Base-by-base conservation (phyloP, 805 yeast genomes). In the Kurtzmaniella cleridarum region DNA sequence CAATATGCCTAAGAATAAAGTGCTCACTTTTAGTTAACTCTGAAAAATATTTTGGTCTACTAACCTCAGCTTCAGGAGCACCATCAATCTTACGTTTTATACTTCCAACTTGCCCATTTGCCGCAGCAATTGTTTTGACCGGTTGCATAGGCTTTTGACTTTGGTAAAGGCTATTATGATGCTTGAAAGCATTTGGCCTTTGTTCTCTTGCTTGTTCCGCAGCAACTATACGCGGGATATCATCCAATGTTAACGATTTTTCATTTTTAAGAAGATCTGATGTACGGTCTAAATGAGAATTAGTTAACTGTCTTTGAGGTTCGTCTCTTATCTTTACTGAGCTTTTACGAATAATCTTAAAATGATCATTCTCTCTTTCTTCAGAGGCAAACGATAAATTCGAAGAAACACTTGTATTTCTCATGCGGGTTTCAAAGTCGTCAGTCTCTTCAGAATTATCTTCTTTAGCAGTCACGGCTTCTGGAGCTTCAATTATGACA, bases 121-220 rank as follows among this genome's bases (percentile, higher is more conserved):
- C 43, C 7, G 46, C 45, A 8, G 50, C 44, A 34, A 50, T 49
- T 4, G 51, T 45, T 30, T 49, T 55, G 27, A 59, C 50, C 18
- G 55, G 56, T 36, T 52, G 58, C 41, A 50, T 47, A 26, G 57
- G 57, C 33, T 50, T 53, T 40, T 55, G 64, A 34, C 61, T 50
- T 58, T 63, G 57, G 50, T 69, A 53, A 54, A 69, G 45, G 43
- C 69, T 45, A 55, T 78, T 79, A 53, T 84, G 90, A 60, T 84
- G 95, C 42, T 84, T 81, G 62, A 84, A 90, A 0, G 96, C 95
- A 59, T 89, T 89, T 2, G 97, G 96, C 41, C 95, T 74, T 53
- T 85, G 83, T 44, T 87, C 96, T 46, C 96, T 71, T 0, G 98
- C 96, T 59, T 91, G 96, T 52, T 93, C 97, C 8, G 95, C 91